Conservation (phyloP, 306 rosid species). For the Quercus berberidifolia region DNA sequence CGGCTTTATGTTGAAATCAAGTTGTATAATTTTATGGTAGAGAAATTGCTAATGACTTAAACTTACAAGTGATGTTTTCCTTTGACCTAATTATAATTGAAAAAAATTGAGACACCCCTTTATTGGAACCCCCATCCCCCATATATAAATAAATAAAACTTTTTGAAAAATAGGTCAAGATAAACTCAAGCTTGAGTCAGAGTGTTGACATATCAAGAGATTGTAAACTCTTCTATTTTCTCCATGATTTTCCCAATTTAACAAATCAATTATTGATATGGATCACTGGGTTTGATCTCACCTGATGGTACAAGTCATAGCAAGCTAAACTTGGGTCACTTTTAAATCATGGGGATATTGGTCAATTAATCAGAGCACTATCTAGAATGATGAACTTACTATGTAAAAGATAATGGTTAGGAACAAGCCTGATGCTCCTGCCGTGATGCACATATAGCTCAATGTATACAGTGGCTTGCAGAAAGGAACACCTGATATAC, state of each 20-base stretch:
- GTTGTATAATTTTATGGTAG: too few species aligned
- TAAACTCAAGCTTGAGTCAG: background rate
- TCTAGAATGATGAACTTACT: conserved; percentile 39
- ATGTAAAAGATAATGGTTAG: conserved; percentile 52
- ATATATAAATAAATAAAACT: too few species aligned
- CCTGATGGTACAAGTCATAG: background rate
- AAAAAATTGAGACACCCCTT: too few species aligned
- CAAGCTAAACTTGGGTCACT: background rate
- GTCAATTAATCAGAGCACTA: conserved; percentile 4
- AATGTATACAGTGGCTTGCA: conserved; percentile 72
- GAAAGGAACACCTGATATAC: conserved; percentile 62
- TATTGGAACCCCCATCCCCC: too few species aligned
- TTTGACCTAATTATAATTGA: too few species aligned
- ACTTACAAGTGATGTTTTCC: too few species aligned
- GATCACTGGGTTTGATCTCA: background rate
- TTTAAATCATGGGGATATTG: background rate
- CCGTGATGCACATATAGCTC: conserved; percentile 70
- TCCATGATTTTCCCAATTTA: background rate
- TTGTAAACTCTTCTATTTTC: background rate
- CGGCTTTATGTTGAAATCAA: too few species aligned
- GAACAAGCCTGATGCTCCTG: conserved; percentile 73
- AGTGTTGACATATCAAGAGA: background rate
- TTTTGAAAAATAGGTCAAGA: background rate
- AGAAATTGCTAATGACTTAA: too few species aligned
- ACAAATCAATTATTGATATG: background rate